These are phyloP conservation scores for Paecilomyces sp. DNA, from an alignment of 2,329 filamentous ascomycete species.

Conservation along the genomic window DNA sequence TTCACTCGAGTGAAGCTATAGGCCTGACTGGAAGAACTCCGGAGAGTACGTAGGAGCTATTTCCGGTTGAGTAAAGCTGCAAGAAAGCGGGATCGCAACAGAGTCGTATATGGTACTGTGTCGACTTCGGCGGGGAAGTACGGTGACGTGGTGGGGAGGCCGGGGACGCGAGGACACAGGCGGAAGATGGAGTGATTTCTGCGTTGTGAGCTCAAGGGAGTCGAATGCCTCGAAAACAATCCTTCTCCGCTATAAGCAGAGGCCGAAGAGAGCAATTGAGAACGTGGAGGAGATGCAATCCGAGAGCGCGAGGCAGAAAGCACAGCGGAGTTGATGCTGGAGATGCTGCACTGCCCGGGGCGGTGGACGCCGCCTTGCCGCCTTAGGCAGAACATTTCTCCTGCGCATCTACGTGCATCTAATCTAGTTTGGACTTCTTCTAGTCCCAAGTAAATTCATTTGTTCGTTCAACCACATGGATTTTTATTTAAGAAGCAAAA, in stretches of 20 bases:
- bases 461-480: not conserved
- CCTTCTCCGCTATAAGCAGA: not conserved
- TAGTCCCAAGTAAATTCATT: not conserved
- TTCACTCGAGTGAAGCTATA: not conserved
- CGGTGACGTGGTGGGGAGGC: slow-evolving; percentile 3
- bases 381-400: not conserved
- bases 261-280: not conserved
- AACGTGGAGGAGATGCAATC: not conserved
- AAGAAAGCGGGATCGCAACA: not conserved
- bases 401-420: not conserved
- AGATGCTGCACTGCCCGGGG: not conserved
- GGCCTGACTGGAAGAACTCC: not conserved
- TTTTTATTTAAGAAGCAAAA: not conserved
- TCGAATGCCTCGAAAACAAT: not conserved
- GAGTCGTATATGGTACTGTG: not conserved
- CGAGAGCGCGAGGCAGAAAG: not conserved
- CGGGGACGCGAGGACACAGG: not conserved
- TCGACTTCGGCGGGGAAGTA: slow-evolving; percentile 2
- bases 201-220: not conserved
- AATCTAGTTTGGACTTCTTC: not conserved
- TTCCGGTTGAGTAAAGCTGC: not conserved
- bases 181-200: not conserved
- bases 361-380: not conserved
- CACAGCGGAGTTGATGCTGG: not conserved
- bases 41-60: not conserved